Percentiles rank a stretch among this genome's conserved stretches.
Evolutionary conservation across 1,284 basidiomycete genomes (phyloP).

Genomic region (Naganishia cerealis): DNA sequence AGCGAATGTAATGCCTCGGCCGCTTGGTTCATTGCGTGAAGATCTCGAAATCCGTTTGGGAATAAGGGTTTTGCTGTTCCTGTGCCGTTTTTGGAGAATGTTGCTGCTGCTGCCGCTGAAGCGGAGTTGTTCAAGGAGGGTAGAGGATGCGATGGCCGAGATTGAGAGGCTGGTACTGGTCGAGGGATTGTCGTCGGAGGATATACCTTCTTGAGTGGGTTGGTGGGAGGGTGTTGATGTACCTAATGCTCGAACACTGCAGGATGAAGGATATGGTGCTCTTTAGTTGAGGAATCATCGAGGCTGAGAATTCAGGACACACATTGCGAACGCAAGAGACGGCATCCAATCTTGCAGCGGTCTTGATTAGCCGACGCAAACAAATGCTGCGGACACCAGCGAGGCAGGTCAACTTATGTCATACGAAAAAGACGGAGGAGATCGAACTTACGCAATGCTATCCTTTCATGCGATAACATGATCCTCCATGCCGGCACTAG

Average conservation of each 20-base stretch:
- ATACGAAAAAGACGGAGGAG: slow-evolving; percentile 1
- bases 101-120: not conserved
- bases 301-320: slow-evolving; percentile 13
- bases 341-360: slow-evolving; percentile 91
- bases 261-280: not conserved
- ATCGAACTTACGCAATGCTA: slow-evolving; percentile 38
- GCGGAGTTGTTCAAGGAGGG: not conserved
- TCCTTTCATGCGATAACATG: slow-evolving; percentile 91
- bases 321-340: slow-evolving; percentile 89
- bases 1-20: slow-evolving; percentile 48
- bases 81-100: not conserved
- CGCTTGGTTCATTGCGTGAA: slow-evolving; percentile 52
- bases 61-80: slow-evolving; percentile 36
- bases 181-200: not conserved
- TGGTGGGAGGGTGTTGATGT: not conserved
- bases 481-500: slow-evolving; percentile 79
- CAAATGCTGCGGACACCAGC: slow-evolving; percentile 64
- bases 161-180: not conserved
- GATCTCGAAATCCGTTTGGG: slow-evolving; percentile 54
- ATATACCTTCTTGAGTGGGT: not conserved
- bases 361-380: slow-evolving; percentile 76
- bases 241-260: slow-evolving; percentile 43
- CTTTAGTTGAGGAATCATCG: not conserved
- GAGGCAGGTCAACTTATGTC: not conserved
- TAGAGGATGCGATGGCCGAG: too few relatives aligned